Base-by-base conservation (phyloP, 495 filamentous ascomycete species). In the Haplographium delicatum region DNA sequence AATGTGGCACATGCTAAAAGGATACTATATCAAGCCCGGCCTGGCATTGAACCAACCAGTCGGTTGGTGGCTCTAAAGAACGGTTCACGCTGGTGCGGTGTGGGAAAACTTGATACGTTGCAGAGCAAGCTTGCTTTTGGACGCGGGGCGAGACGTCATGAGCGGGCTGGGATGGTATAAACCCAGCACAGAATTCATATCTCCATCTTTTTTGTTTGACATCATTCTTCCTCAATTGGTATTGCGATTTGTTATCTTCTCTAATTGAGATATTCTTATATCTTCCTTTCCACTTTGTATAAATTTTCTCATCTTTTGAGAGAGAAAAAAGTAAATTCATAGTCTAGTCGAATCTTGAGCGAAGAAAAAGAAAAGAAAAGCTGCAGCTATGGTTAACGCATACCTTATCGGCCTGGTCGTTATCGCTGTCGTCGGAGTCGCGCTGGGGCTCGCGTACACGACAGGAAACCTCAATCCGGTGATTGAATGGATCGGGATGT, bases 401-500 rank as follows among this genome's bases (percentile, higher is more conserved):
- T 22, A 40, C 25, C 19, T 54, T 7, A 51, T 61, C 37, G 24
- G 44, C 10, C 49, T 54, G 9, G 11, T 37, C 20, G 31, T 57
- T 6, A 23, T 54, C 10, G 54, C 58, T 15, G 1, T 61, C 16
- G 44, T 61, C 18, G 50, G 53, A 5, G 35, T 57, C 5, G 58
- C 46, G 1, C 49, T 61, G 25, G 47, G 22, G 2, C 31, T 37
- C 16, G 58, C 58, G 4, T 61, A 61, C 44, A 38, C 39, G 23
- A 44, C 53, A 28, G 58, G 54, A 37, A 46, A 44, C 43, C 41
- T 61, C 11, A 46, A 61, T 38, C 53, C 53, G 4, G 26, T 57
- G 1, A 54, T 61, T 33, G 47, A 57, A 31, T 19, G 47, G 26
- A 44, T 61, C 26, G 58, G 46, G 4, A 44, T 54, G 4, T 39